Base-by-base conservation (phyloP, 2,329 filamentous ascomycete species). In the Rhinocladiella mackenziei region DNA sequence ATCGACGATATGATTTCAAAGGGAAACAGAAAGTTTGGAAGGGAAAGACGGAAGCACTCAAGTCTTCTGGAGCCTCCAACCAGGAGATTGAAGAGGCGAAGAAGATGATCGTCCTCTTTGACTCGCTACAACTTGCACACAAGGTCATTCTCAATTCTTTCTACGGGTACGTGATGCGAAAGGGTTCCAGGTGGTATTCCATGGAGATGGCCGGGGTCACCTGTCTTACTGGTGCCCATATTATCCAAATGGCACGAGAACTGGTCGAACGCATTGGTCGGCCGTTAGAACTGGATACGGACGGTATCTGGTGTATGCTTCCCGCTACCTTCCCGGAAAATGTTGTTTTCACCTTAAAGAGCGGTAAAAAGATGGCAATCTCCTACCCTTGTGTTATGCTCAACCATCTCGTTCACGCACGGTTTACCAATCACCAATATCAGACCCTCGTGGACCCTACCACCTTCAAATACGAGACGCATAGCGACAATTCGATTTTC, bases 101-200 rank as follows among this genome's bases (percentile, higher is more conserved):
- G 71, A 98, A 98, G 73, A 98, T 98, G 94, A 92, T 96, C 43
- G 76, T 97, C 35, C 70, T 98, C 3, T 98, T 87, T 63, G 92
- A 98, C 63, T 98, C 92, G 0, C 73, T 98, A 45, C 94, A 98
- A 65, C 74, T 98, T 58, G 92, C 92, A 0, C 92, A 98, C 73
- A 98, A 98, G 65, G 92, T 98, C 70, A 98, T 98, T 75, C 66
- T 98, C 43, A 98, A 98, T 72, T 95, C 89, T 43, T 98, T 98
- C 72, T 98, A 98, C 58, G 92, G 92, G 53, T 98, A 98, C 62
- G 92, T 97, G 64, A 98, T 98, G 92, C 78, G 92, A 70, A 98
- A 98, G 64, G 92, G 92, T 23, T 98, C 92, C 26, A 81, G 92
- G 43, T 98, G 92, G 92, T 98, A 98, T 63, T 98, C 92, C 13